These are phyloP conservation scores for Fonsecaea nubica DNA, from an alignment of 2,329 filamentous ascomycete genomes.

Conservation along the genomic window DNA sequence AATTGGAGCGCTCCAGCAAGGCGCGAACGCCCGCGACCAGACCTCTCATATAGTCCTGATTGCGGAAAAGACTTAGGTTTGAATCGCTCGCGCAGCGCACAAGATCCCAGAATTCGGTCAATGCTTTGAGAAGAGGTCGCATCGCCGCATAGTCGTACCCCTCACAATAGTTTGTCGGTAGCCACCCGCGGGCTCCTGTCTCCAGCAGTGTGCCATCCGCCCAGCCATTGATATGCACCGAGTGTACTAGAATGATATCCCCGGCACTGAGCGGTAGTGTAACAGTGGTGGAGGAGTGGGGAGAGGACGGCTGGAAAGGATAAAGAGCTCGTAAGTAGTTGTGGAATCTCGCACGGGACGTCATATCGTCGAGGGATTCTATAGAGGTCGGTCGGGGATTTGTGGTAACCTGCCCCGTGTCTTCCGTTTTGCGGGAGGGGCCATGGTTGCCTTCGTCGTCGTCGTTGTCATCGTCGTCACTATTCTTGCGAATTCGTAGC, in stretches of 20 bases:
- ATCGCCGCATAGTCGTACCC: slow-evolving; percentile 89
- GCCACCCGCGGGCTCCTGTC: slow-evolving; percentile 87
- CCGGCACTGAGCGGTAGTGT: slow-evolving; percentile 88
- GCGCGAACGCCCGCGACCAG: slow-evolving; percentile 92
- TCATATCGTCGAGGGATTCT: slow-evolving; percentile 51
- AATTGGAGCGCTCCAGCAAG: slow-evolving; percentile 85
- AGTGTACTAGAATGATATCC: slow-evolving; percentile 92
- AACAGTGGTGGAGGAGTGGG: slow-evolving; percentile 81
- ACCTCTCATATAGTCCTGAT: slow-evolving; percentile 92
- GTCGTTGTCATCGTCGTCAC: slow-evolving; percentile 22
- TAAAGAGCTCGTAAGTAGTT: slow-evolving; percentile 96
- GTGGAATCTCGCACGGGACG: slow-evolving; percentile 74
- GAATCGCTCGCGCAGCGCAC: slow-evolving; percentile 77
- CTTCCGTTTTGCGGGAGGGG: slow-evolving; percentile 20
- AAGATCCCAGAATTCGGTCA: slow-evolving; percentile 92
- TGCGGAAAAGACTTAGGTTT: slow-evolving; percentile 79
- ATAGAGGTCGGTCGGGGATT: slow-evolving; percentile 16
- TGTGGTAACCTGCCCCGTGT: slow-evolving; percentile 15
- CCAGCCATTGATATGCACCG: slow-evolving; percentile 98
- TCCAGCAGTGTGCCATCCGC: slow-evolving; percentile 90
- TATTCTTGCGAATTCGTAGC: slow-evolving; percentile 36
- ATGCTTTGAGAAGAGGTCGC: slow-evolving; percentile 79
- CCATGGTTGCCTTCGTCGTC: slow-evolving; percentile 35
- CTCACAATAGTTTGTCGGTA: slow-evolving; percentile 98
- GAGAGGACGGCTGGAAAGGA: slow-evolving; percentile 80